Conservation (phyloP, 2,329 filamentous ascomycete species). For the Pezicula neosporulosa region DNA sequence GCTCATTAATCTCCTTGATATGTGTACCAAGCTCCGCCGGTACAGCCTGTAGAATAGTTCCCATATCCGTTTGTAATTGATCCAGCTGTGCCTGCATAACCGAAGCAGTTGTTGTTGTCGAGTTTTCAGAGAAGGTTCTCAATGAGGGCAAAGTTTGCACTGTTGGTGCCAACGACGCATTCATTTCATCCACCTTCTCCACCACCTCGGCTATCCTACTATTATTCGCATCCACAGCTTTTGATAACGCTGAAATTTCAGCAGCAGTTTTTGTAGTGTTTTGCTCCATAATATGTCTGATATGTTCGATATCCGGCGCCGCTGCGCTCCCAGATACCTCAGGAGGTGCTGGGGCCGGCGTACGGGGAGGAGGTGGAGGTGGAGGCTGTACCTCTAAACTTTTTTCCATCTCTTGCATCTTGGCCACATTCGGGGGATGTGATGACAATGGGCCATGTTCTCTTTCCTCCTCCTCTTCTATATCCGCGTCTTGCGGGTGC, state of each 20-base stretch:
- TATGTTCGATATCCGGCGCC: conserved; percentile 7
- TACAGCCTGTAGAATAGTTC: conserved; percentile 18
- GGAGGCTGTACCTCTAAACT: not conserved
- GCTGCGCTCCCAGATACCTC: not conserved
- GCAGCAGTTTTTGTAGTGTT: conserved; percentile 17
- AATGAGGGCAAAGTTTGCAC: conserved; percentile 16
- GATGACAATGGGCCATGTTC: conserved; percentile 1
- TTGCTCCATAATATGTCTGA: conserved; percentile 17
- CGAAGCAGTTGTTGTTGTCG: conserved; percentile 17
- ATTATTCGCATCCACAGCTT: conserved; percentile 19
- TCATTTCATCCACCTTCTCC: conserved; percentile 15
- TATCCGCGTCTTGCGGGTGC: not conserved
- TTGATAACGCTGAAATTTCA: conserved; percentile 21
- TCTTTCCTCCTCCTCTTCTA: not conserved
- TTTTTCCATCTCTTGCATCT: not conserved
- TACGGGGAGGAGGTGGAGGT: not conserved
- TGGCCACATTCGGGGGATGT: not conserved
- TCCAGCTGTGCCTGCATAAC: conserved; percentile 27
- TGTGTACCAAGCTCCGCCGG: conserved; percentile 20
- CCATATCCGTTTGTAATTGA: conserved; percentile 25
- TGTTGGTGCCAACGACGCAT: conserved; percentile 13
- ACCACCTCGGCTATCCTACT: conserved; percentile 17
- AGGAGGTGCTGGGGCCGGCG: not conserved
- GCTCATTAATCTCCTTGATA: conserved; percentile 18
- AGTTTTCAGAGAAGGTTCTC: conserved; percentile 17